phyloP scores from a whole-genome alignment of 352 stramenopile genomes.

The Phytophthora crassamura region DNA sequence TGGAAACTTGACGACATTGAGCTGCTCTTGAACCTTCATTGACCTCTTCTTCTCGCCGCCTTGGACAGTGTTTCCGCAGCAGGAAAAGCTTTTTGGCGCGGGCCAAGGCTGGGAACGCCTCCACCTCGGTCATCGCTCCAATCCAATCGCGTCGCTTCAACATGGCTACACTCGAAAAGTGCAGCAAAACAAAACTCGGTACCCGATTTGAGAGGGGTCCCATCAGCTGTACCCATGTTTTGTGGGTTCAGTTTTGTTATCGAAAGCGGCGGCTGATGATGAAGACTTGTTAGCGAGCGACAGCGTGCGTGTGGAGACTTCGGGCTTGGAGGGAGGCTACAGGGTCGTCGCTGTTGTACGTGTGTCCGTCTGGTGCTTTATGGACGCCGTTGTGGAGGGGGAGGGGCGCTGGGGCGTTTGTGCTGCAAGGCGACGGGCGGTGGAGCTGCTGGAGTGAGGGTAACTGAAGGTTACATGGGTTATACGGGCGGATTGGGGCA shows the following conservation, averaged over 20 bases:
- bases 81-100: constrained; percentile 41
- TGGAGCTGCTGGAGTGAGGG: constrained; percentile 11
- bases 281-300: constrained; percentile 28
- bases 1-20: background rate
- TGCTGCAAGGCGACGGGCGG: constrained; percentile 16
- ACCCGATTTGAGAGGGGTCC: constrained; percentile 1
- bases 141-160: constrained; percentile 20
- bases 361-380: constrained; percentile 6
- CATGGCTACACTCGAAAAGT: constrained; percentile 15
- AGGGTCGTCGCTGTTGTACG: background rate
- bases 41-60: background rate
- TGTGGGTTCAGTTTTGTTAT: background rate
- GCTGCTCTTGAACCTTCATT: background rate
- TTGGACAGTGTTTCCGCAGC: constrained; percentile 3
- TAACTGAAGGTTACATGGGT: constrained; percentile 20
- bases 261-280: constrained; percentile 26
- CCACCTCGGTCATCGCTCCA: constrained; percentile 3
- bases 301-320: constrained; percentile 25
- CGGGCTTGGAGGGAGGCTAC: background rate
- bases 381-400: constrained; percentile 24
- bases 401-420: constrained; percentile 5
- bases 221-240: background rate
- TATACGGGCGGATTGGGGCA: constrained; percentile 13
- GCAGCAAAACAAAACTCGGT: too few species aligned
- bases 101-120: constrained; percentile 34